Evolutionary conservation across 2,329 filamentous ascomycete genomes (phyloP).

Genomic region (Ophiocordyceps australis): DNA sequence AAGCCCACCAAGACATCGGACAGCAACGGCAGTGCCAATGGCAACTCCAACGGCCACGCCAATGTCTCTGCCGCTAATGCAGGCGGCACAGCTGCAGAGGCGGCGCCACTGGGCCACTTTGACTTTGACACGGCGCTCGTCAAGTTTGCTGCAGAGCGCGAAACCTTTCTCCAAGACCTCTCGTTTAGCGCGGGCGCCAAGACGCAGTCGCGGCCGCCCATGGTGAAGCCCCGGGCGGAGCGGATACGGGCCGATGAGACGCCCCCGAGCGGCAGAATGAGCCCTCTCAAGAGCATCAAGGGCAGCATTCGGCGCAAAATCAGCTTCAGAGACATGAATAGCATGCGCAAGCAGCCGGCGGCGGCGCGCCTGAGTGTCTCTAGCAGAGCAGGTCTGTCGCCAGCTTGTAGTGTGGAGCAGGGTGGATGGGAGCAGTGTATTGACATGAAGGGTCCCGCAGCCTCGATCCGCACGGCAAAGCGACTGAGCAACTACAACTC

Average conservation of each 20-base stretch:
- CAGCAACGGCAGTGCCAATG: too few relatives aligned
- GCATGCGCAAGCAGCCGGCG: slow-evolving; percentile 71
- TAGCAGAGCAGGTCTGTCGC: slow-evolving; percentile 21
- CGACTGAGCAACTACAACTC: slow-evolving; percentile 96
- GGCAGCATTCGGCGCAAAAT: slow-evolving; percentile 86
- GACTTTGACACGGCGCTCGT: slow-evolving; percentile 87
- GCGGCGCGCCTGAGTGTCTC: slow-evolving; percentile 50
- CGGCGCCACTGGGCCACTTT: slow-evolving; percentile 40
- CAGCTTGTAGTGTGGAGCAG: too few relatives aligned
- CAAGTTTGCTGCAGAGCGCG: slow-evolving; percentile 91
- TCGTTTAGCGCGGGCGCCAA: slow-evolving; percentile 75
- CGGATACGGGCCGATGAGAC: slow-evolving; percentile 62
- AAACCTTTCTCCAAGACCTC: slow-evolving; percentile 83
- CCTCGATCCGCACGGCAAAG: slow-evolving; percentile 59
- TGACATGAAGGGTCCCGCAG: too few relatives aligned
- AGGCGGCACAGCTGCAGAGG: slow-evolving; percentile 10
- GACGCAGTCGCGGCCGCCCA: slow-evolving; percentile 47
- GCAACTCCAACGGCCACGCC: too few relatives aligned
- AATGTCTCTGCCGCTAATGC: slow-evolving; percentile 9
- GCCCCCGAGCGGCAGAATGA: slow-evolving; percentile 29
- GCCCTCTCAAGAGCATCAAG: slow-evolving; percentile 42
- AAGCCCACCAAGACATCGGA: slow-evolving; percentile 19
- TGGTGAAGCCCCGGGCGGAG: slow-evolving; percentile 64
- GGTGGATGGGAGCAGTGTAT: too few relatives aligned
- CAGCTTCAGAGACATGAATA: slow-evolving; percentile 90